Evolutionary conservation across 1,284 basidiomycete genomes (phyloP).

Genomic region (Fomitopsis schrenkii): DNA sequence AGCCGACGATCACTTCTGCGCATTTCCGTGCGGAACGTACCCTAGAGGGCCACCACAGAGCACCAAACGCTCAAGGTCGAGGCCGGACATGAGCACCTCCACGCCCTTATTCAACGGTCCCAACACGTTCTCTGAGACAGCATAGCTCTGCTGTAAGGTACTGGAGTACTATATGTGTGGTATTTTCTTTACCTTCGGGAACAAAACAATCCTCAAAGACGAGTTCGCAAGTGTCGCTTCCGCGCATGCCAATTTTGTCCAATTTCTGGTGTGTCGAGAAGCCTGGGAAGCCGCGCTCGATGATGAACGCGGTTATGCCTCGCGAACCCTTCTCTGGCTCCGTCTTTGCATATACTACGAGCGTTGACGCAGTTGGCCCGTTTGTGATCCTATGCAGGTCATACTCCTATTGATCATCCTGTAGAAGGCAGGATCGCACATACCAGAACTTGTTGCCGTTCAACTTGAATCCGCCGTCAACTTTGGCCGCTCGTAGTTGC

Average conservation of each 20-base stretch:
- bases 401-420: background rate
- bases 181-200: slow-evolving; percentile 55
- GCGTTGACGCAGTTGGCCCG: slow-evolving; percentile 83
- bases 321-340: slow-evolving; percentile 75
- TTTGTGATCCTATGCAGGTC: slow-evolving; percentile 81
- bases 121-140: slow-evolving; percentile 71
- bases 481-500: slow-evolving; percentile 76
- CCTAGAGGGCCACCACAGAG: slow-evolving; percentile 82
- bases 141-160: background rate
- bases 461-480: slow-evolving; percentile 71
- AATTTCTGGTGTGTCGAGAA: slow-evolving; percentile 90
- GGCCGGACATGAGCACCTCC: slow-evolving; percentile 88
- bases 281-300: slow-evolving; percentile 78
- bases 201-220: slow-evolving; percentile 91
- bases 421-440: background rate
- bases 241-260: slow-evolving; percentile 96
- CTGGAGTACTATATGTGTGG: background rate
- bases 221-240: slow-evolving; percentile 91
- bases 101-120: slow-evolving; percentile 80
- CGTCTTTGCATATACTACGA: slow-evolving; percentile 94
- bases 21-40: slow-evolving; percentile 27
- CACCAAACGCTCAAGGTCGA: slow-evolving; percentile 91
- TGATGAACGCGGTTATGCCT: slow-evolving; percentile 91
- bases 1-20: background rate
- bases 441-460: slow-evolving; percentile 95